A percentile compares a stretch with the other conserved stretches of the same genome.
Evolutionary conservation across 1,284 basidiomycete species (phyloP).

Genomic region (Ustilago lituana): DNA sequence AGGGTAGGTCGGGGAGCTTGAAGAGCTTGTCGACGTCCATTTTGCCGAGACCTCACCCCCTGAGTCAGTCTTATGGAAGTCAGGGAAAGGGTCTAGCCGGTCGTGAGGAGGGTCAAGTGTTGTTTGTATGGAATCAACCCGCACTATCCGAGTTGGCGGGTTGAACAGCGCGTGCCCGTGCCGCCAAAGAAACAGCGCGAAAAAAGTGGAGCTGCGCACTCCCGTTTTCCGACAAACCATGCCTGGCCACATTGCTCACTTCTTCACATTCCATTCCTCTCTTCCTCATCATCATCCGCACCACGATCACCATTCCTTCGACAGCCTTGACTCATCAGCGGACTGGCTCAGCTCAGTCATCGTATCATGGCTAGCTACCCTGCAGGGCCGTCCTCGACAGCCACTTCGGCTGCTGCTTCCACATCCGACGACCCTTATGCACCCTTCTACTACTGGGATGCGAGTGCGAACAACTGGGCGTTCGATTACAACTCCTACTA

Average conservation of each 20-base stretch:
- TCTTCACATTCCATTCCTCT: neutral
- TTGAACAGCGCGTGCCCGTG: too few species aligned
- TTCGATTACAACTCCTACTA: conserved; percentile 66
- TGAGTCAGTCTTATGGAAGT: neutral
- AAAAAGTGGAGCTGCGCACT: conserved; percentile 12
- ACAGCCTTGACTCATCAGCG: neutral
- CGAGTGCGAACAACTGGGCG: conserved; percentile 56
- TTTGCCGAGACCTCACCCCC: neutral
- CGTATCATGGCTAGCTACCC: conserved; percentile 3
- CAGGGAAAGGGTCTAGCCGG: neutral
- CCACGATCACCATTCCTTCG: neutral
- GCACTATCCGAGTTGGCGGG: too few species aligned
- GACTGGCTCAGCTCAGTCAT: neutral
- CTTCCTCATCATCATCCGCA: conserved; percentile 8
- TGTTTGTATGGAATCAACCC: neutral
- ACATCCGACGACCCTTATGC: conserved; percentile 59
- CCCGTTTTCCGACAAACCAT: conserved; percentile 17
- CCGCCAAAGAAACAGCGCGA: conserved; percentile 4
- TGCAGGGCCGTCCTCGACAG: conserved; percentile 10
- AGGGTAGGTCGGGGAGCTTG: conserved; percentile 62
- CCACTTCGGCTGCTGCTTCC: too few species aligned
- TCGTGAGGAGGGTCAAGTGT: neutral
- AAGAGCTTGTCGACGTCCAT: conserved; percentile 66
- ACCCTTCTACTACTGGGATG: conserved; percentile 66
- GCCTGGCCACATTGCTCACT: neutral